Evolutionary conservation across 192 early-diverging fungal species (phyloP), one percentile per base, ranked within the genome.

Genomic region (Coemansia sp.): DNA sequence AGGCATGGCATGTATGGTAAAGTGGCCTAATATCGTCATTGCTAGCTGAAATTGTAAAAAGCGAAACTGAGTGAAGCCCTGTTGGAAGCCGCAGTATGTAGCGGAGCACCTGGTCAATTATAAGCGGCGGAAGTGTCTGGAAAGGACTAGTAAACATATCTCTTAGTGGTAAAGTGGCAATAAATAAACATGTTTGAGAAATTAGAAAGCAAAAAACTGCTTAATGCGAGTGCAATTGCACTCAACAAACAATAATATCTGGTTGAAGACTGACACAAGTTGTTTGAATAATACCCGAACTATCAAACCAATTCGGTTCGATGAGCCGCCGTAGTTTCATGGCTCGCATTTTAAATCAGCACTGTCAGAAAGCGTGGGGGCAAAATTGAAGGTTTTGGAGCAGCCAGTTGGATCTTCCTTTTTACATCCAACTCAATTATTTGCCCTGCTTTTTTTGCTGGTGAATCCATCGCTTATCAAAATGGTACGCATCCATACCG

Each of bases 401-500:
- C 31, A 34, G 31, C 31, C 31, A 34, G 31, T 7, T 34, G 31
- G 31, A 34, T n/a, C 50, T 21, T 52, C 20, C 50, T 52, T 21
- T 52, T 21, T 21, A 52, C 50, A 52, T 52, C 50, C 50, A 52
- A 23, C 50, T 22, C 19, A 52, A 52, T 23, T 25, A 52, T 52
- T 44, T 44, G 40, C 50, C 23, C 23, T 12, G 21, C 21, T 25
- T 52, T 52, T 52, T 52, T 34, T 52, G 50, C 50, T 52, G 50
- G 50, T 52, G 50, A 17, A 52, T 52, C 50, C 50, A 52, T 52
- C 15, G 40, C 50, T 52, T 52, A 37, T 34, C 23, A 31, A 51
- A 50, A 51, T 62, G 60, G 60, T 62, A 48, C 34, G 47, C n/a
- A 17, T 51, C 47, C 60, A 36, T 50, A 15, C n/a, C 26, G 23